Evolutionary conservation across 2,329 filamentous ascomycete species (phyloP), one percentile per base, ranked within the genome.

Genomic region (Stagonosporopsis cucurbitacearum): DNA sequence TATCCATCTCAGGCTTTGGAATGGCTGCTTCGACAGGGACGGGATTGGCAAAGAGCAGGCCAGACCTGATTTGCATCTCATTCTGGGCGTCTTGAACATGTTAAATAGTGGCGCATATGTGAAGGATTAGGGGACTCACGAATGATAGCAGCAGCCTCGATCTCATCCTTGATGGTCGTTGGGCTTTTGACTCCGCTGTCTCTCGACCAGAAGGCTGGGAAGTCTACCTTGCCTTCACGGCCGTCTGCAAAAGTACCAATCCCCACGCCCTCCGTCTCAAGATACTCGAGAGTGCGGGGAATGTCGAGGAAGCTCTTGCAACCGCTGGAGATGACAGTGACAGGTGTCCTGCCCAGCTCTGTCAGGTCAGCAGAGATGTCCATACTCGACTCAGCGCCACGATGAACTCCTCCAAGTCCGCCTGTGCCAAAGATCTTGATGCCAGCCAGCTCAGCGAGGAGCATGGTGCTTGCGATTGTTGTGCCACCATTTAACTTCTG

Each of bases 221-320:
- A 95, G 67, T 96, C 89, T 36, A 97, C 84, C 6, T 83, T 78
- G 1, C 87, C 89, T 23, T 79, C 77, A 33, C 91, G 84, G 1
- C 90, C 91, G 75, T 96, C 91, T 22, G 92, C 88, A 78, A 98
- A 99, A 2, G 95, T 98, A 3, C 87, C 90, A 1, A 97, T 92
- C 33, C 88, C 84, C 20, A 92, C 92, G 9, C 90, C 90, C 70
- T 88, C 83, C 0, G 87, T 89, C 69, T 89, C 87, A 3, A 89
- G 79, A 65, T 87, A 88, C 78, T 99, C 95, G 5, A 99, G 82
- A 0, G 95, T 99, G 48, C 91, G 84, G 2, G 90, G 87, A 57
- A 97, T 92, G 71, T 99, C 95, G 33, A 99, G 82, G 75, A 99
- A 98, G 59, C 94, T 95, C 79, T 99, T 99, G 79, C 92, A 96